Evolutionary conservation across 345 rosid species (phyloP).

Genomic region (Streptanthus diversifolius): DNA sequence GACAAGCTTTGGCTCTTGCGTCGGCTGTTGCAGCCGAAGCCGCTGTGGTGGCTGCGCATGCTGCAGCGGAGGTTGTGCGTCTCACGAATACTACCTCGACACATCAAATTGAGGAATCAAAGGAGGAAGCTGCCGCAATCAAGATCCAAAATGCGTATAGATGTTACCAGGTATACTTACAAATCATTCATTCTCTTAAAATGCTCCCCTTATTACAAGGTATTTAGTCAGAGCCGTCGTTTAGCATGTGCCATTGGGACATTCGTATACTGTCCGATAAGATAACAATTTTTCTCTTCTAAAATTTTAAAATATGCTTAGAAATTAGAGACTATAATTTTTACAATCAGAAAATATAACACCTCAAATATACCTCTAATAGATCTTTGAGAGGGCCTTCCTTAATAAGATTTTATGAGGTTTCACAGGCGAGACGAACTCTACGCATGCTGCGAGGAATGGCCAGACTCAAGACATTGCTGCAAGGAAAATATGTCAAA

Average conservation of each 20-base stretch:
- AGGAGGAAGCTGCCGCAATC: constrained; percentile 27
- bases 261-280: neutral
- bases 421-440: constrained; percentile 69
- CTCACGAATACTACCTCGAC: constrained; percentile 8
- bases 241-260: neutral
- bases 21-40: constrained; percentile 37
- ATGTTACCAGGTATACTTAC: constrained; percentile 28
- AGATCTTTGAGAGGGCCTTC: neutral
- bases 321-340: neutral
- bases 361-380: neutral
- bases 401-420: neutral
- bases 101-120: neutral
- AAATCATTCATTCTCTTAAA: neutral
- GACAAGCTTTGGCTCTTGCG: constrained; percentile 32
- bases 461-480: constrained; percentile 64
- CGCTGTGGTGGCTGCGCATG: constrained; percentile 33
- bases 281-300: neutral
- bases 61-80: constrained; percentile 31
- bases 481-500: constrained; percentile 67
- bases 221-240: neutral
- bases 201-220: neutral
- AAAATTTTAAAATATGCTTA: neutral
- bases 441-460: constrained; percentile 74
- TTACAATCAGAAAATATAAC: no score
- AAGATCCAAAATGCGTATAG: constrained; percentile 33